These are phyloP conservation scores for Dalechampia spathulata DNA, from an alignment of 441 rosid genomes.

Conservation along the genomic window DNA sequence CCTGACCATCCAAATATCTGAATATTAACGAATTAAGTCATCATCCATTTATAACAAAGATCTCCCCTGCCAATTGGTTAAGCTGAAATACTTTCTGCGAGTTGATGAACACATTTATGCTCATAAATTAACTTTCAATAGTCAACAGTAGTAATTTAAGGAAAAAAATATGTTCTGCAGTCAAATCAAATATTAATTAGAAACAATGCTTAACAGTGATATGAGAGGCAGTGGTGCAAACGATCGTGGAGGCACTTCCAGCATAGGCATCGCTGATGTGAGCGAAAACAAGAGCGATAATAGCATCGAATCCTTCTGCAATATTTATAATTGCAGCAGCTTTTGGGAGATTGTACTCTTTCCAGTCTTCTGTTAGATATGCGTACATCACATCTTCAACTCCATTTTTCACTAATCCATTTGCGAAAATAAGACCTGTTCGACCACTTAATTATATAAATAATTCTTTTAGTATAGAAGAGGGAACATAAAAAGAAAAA, in stretches of 20 bases:
- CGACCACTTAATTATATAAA: too few relatives aligned
- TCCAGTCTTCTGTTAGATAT: background rate
- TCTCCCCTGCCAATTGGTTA: too few relatives aligned
- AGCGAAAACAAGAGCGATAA: background rate
- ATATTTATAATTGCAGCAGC: background rate
- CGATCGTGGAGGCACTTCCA: background rate
- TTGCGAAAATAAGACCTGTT: background rate
- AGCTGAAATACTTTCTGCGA: too few relatives aligned
- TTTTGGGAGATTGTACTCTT: background rate
- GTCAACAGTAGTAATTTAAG: too few relatives aligned
- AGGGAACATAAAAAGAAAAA: background rate
- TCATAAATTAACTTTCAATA: too few relatives aligned
- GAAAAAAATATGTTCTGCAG: too few relatives aligned
- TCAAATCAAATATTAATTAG: too few relatives aligned
- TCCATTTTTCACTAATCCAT: slow-evolving; percentile 1
- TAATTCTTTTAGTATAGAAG: too few relatives aligned
- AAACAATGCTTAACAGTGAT: background rate
- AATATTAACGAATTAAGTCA: too few relatives aligned
- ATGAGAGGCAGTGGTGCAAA: background rate
- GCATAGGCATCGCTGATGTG: background rate
- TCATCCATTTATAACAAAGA: too few relatives aligned
- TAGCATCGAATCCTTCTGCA: background rate
- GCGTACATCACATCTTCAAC: background rate
- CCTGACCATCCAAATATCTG: too few relatives aligned
- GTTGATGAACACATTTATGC: too few relatives aligned